A percentile compares a stretch with the other conserved stretches of the same genome.
Evolutionary conservation across 148 eudicot species (phyloP).

Genomic region (Diospyros kaki): DNA sequence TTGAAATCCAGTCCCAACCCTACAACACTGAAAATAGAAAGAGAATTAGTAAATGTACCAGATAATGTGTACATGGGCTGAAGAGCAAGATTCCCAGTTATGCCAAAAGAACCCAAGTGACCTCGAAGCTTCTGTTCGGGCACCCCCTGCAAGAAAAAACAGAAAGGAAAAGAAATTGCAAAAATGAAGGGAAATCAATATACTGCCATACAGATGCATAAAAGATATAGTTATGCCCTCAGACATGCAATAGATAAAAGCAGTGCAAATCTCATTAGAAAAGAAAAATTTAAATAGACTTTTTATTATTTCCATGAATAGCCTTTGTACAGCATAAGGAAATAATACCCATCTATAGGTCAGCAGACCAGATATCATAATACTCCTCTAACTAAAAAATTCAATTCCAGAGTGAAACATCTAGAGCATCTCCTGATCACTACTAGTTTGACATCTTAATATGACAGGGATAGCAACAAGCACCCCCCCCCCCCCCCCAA

Average conservation of each 20-base stretch:
- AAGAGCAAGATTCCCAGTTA: slow-evolving; percentile 98
- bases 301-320: too few species aligned
- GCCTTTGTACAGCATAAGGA: too few species aligned
- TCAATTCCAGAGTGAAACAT: neutral
- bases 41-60: slow-evolving; percentile 44
- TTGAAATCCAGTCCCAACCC: neutral
- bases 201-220: neutral
- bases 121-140: slow-evolving; percentile 94
- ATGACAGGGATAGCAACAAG: neutral
- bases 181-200: neutral
- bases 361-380: slow-evolving; percentile 4
- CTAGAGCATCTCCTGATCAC: neutral
- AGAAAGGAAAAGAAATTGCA: neutral
- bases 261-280: too few species aligned
- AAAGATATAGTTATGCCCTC: neutral
- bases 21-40: neutral
- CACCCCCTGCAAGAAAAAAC: slow-evolving; percentile 61
- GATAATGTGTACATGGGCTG: slow-evolving; percentile 99
- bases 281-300: too few species aligned
- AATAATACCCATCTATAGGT: neutral
- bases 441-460: neutral
- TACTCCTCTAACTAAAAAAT: neutral
- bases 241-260: neutral
- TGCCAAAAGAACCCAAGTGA: slow-evolving; percentile 95
- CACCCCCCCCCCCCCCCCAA: too few species aligned